A percentile compares a stretch with the other conserved stretches of the same genome.
Evolutionary conservation across 345 rosid genomes (phyloP).

Genomic region (Melastoma malabathricum): DNA sequence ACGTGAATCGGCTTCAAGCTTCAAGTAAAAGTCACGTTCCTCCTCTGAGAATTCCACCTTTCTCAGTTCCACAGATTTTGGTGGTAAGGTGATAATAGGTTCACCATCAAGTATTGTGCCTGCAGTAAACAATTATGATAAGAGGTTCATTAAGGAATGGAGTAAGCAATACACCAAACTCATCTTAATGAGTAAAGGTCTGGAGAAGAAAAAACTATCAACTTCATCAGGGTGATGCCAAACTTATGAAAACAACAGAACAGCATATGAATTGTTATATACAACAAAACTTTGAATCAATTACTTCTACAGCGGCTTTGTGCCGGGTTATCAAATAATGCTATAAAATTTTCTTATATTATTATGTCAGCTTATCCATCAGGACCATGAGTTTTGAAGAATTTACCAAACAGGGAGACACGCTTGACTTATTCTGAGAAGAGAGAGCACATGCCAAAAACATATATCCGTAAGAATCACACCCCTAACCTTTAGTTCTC

Average conservation of each 20-base stretch:
- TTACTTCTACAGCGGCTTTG: no score
- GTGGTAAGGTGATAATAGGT: conserved; percentile 75
- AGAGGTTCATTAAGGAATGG: no score
- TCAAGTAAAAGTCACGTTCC: conserved; percentile 81
- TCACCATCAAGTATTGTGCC: conserved; percentile 81
- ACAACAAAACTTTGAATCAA: no score
- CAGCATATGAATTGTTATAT: no score
- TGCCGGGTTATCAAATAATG: no score
- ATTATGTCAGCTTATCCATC: no score
- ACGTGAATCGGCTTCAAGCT: conserved; percentile 71
- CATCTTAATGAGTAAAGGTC: no score
- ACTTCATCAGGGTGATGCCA: no score
- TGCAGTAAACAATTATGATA: conserved; percentile 12
- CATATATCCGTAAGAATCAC: background rate
- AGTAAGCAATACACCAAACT: no score
- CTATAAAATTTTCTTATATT: no score
- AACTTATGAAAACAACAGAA: no score
- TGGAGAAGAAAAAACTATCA: no score
- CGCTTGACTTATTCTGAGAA: background rate
- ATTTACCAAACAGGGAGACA: background rate
- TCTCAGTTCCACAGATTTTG: conserved; percentile 56
- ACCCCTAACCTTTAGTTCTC: conserved; percentile 64
- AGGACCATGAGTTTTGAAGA: background rate
- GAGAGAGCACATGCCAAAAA: background rate
- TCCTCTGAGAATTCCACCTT: conserved; percentile 73